These are phyloP conservation scores for Emergomyces africanus DNA, from an alignment of 2,329 filamentous ascomycete genomes.

Conservation along the genomic window DNA sequence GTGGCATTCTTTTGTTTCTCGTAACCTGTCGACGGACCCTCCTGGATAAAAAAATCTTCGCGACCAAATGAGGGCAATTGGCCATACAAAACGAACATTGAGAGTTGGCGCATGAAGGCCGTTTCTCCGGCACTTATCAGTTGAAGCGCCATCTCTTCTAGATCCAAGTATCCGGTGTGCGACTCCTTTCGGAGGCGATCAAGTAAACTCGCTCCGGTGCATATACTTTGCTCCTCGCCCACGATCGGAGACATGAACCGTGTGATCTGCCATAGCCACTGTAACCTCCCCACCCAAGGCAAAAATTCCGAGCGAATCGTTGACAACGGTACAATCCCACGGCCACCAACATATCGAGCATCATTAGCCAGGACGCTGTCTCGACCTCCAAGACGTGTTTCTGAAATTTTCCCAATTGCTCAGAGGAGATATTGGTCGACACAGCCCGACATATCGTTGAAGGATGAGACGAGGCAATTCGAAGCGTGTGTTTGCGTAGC, in stretches of 20 bases:
- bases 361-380: constrained; percentile 63
- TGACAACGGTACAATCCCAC: constrained; percentile 85
- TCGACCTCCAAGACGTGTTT: constrained; percentile 77
- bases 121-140: constrained; percentile 69
- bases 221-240: constrained; percentile 21
- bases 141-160: constrained; percentile 62
- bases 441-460: constrained; percentile 82
- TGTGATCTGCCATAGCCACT: constrained; percentile 69
- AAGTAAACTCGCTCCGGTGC: constrained; percentile 62
- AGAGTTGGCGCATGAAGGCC: constrained; percentile 82
- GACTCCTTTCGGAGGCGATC: constrained; percentile 62
- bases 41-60: constrained; percentile 74
- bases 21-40: constrained; percentile 25
- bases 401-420: constrained; percentile 70
- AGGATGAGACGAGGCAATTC: constrained; percentile 56
- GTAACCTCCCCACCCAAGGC: constrained; percentile 71
- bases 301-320: constrained; percentile 72
- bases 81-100: constrained; percentile 84
- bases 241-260: constrained; percentile 49
- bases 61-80: constrained; percentile 63
- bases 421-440: constrained; percentile 60
- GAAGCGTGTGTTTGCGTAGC: constrained; percentile 53
- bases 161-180: constrained; percentile 77
- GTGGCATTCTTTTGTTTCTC: constrained; percentile 28
- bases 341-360: constrained; percentile 70